Conservation (phyloP, 345 rosid species). For the Zanthoxylum bungeanum region DNA sequence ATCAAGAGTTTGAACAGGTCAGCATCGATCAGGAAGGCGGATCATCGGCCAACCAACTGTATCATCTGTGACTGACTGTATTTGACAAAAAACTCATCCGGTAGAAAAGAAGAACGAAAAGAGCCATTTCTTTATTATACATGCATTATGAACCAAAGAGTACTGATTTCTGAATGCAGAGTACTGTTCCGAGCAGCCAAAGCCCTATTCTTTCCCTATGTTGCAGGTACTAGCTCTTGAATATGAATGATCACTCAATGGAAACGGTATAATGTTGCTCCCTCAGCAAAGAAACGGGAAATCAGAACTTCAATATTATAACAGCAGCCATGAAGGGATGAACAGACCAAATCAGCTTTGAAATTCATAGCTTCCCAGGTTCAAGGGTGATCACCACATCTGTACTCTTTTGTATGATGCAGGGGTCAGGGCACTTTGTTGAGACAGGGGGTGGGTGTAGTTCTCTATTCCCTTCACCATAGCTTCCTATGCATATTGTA, state of each 20-base stretch:
- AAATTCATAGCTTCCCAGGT: background rate
- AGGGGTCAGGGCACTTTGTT: conserved; percentile 37
- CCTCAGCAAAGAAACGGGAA: background rate
- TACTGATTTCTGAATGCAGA: background rate
- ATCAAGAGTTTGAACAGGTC: background rate
- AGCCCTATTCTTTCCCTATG: background rate
- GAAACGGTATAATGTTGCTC: background rate
- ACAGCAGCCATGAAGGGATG: background rate
- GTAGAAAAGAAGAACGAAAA: no score
- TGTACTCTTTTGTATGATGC: conserved; percentile 25
- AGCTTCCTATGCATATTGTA: conserved; percentile 66
- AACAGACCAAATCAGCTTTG: background rate
- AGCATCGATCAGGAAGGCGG: no score
- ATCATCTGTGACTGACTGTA: no score
- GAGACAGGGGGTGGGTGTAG: conserved; percentile 46
- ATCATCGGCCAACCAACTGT: no score
- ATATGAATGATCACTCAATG: background rate
- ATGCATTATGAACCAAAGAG: no score
- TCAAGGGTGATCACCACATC: conserved; percentile 19
- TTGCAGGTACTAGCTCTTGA: background rate
- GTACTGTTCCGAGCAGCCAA: background rate
- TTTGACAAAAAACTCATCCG: no score
- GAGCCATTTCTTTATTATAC: no score
- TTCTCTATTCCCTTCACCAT: conserved; percentile 50
- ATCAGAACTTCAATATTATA: background rate